Percentiles rank a stretch among this genome's conserved stretches.
phyloP scores from a whole-genome alignment of 805 yeast genomes.

The Hagleromyces aurorensis region DNA sequence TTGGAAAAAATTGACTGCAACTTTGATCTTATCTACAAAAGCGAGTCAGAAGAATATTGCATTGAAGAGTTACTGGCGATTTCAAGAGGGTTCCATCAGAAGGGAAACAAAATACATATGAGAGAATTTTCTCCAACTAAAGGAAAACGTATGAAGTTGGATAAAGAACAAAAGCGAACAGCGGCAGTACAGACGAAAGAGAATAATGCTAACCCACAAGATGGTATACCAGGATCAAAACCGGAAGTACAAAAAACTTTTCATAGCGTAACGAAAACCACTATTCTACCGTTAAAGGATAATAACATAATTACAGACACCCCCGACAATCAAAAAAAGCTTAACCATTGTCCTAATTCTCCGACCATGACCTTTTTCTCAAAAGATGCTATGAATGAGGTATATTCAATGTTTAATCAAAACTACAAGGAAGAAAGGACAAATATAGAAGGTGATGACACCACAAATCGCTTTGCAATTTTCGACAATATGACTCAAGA shows the following conservation, averaged over 20 bases:
- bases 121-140: too few relatives aligned
- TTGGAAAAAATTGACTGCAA: conserved; percentile 55
- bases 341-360: conserved; percentile 37
- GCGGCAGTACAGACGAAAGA: too few relatives aligned
- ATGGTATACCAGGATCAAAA: too few relatives aligned
- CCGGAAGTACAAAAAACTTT: conserved; percentile 1
- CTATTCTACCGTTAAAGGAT: conserved; percentile 41
- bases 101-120: too few relatives aligned
- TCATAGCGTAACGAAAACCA: conserved; percentile 27
- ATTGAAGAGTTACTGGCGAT: conserved; percentile 57
- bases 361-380: conserved; percentile 79
- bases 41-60: conserved; percentile 44
- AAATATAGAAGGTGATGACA: conserved; percentile 19
- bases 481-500: conserved; percentile 34
- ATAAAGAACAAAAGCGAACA: too few relatives aligned
- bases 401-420: conserved; percentile 65
- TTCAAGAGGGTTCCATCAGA: conserved; percentile 32
- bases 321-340: conserved; percentile 1
- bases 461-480: conserved; percentile 20
- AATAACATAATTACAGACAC: conserved; percentile 9
- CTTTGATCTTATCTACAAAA: conserved; percentile 47
- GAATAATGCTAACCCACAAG: too few relatives aligned
- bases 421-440: conserved; percentile 16
- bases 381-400: conserved; percentile 65
- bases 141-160: too few relatives aligned